Evolutionary conservation across 106 monocot genomes (phyloP).

Genomic region (Allium sativum): DNA sequence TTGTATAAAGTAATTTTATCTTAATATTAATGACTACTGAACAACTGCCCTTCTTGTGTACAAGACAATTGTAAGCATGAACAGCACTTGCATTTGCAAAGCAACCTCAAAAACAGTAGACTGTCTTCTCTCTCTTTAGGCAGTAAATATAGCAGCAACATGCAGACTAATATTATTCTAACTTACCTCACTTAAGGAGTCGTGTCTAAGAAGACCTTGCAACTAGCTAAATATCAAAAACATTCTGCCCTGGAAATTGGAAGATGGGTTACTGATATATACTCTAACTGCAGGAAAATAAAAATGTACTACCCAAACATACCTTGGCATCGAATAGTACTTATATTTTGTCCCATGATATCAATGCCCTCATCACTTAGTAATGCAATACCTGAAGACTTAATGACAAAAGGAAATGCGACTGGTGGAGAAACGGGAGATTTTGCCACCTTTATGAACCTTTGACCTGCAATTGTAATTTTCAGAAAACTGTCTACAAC

Average conservation of each 20-base stretch:
- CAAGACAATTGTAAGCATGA: too few relatives aligned
- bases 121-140: neutral
- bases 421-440: constrained; percentile 75
- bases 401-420: constrained; percentile 60
- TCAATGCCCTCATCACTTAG: constrained; percentile 63
- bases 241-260: constrained; percentile 27
- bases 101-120: too few relatives aligned
- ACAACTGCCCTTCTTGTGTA: too few relatives aligned
- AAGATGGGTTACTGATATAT: neutral
- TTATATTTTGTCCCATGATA: constrained; percentile 52
- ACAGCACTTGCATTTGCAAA: too few relatives aligned
- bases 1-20: too few relatives aligned
- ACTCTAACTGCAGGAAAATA: neutral
- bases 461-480: constrained; percentile 41
- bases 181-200: neutral
- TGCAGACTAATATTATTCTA: neutral
- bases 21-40: too few relatives aligned
- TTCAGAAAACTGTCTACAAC: too few relatives aligned
- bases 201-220: too few relatives aligned
- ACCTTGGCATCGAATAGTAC: constrained; percentile 63
- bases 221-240: constrained; percentile 17
- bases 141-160: neutral
- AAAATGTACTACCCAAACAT: neutral
- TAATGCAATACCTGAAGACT: constrained; percentile 68
- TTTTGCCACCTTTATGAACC: constrained; percentile 87